Base-by-base conservation (phyloP, 331 rosid species). In the Quercus phellos region DNA sequence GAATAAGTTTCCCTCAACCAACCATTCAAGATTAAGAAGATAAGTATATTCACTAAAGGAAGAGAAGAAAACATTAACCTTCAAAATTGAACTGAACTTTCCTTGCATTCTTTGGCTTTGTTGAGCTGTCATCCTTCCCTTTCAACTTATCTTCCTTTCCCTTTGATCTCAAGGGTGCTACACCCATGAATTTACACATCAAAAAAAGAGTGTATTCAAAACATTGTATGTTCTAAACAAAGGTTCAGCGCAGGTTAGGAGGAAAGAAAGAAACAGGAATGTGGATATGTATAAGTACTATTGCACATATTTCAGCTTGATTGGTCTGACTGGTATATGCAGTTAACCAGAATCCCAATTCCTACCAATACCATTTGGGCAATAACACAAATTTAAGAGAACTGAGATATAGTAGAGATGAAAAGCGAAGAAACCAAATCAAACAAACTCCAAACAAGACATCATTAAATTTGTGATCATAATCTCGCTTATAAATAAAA, bases 81-180 rank as follows among this genome's bases (percentile, higher is more conserved):
- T 86, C 88, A 55, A 73, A 29, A 46, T 89, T 77, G 76, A 94
- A 94, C 77, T 94, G 96, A 80, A 90, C 98, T 83, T 69, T 92
- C 85, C 87, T 92, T 69, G 87, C 90, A 82, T 76, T 90, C 73
- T 84, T 81, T 38, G 91, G 78, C 82, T 90, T 92, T 59, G 89
- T 17, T 32, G 93, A 79, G 86, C 87, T 89, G 76, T 89, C 97
- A 74, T 90, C 96, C 82, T 85, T 94, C 74, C 97, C 97, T 82
- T 89, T 89, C 53, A 46, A 46, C 53, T 86, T 89, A 77, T 89
- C 97, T 72, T 90, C 96, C 82, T 85, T 94, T 72, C 96, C 97
- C 53, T 46, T 46, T 46, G 53, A 11, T 82, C 88, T 89, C 18
- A 87, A 51, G 72, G 88, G 69, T 72, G 84, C 95, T 88, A 46